Evolutionary conservation across 1,284 basidiomycete genomes (phyloP).

Genomic region (Peniophora sp.): DNA sequence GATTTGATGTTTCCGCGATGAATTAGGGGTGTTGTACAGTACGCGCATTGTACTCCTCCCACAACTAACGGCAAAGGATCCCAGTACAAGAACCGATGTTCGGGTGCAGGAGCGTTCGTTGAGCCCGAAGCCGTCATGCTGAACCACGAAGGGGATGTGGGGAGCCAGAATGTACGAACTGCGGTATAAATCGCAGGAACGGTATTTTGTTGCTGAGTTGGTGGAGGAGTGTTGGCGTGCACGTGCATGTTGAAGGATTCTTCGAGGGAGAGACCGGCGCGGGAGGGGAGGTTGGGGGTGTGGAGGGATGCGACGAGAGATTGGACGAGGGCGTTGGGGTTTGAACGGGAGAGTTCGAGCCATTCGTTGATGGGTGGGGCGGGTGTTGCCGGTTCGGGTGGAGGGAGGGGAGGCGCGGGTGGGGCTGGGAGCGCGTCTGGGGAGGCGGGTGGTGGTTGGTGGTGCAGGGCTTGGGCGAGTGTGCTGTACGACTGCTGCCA

Average conservation of each 20-base stretch:
- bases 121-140: constrained; percentile 63
- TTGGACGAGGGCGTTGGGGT: constrained; percentile 47
- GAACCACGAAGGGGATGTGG: constrained; percentile 65
- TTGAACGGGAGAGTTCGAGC: constrained; percentile 44
- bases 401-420: constrained; percentile 17
- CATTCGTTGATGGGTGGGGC: constrained; percentile 51
- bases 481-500: constrained; percentile 10
- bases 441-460: constrained; percentile 7
- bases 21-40: constrained; percentile 43
- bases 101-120: constrained; percentile 53
- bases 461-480: constrained; percentile 13
- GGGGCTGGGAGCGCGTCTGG: constrained; percentile 1
- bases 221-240: constrained; percentile 41
- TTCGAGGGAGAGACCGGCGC: constrained; percentile 50
- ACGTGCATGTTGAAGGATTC: constrained; percentile 69
- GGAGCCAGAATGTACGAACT: constrained; percentile 73
- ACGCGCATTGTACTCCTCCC: constrained; percentile 65
- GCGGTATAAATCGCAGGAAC: constrained; percentile 64
- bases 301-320: constrained; percentile 46
- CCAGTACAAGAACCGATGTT: constrained; percentile 72
- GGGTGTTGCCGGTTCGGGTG: constrained; percentile 31
- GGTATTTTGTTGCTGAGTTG: constrained; percentile 23
- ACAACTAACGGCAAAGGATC: constrained; percentile 70
- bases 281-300: constrained; percentile 49
- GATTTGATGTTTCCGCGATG: constrained; percentile 62